Base-by-base conservation (phyloP, 2,329 filamentous ascomycete species). In the Emydomyces testavorans region DNA sequence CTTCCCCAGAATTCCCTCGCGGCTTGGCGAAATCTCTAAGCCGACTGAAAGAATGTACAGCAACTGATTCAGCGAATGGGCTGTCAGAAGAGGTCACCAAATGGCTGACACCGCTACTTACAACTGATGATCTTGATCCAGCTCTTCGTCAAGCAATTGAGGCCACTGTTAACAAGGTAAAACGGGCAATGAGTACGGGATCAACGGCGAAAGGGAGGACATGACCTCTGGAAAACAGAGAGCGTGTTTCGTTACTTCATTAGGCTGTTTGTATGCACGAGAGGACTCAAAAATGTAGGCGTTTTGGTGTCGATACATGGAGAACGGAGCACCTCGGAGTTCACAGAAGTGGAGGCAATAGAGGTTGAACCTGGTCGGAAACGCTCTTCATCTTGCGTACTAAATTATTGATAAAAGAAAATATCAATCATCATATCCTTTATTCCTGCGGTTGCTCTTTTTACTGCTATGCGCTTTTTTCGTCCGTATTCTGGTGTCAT, bases 1-100 rank as follows among this genome's bases (percentile, higher is more conserved):
- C 71, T 28, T 83, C 83, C 2, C 71, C 81, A 6, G 77, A 80
- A 3, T 94, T 94, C 64, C 84, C 88, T 5, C 71, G 73, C 35
- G 82, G 80, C 40, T 67, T 95, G 52, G 77, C 79, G 42, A 72
- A 77, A 50, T 75, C 80, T 6, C 70, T 95, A 45, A 70, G 73
- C 1, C 70, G 74, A 38, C 64, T 95, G 52, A 80, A 76, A 58
- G 70, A 71, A 47, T 66, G 71, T 18, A 62, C 70, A 31, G 58
- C 68, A 36, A 53, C 64, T 53, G 65, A 43, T 54, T 58, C 42
- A 55, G 59, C 42, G 41, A 26, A 49, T 2, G 59, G 60, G 24
- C 56, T 78, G 45, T 69, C 71, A 34, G 62, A 68, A 56, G 67
- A 70, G 50, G 64, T 74, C 42, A 63, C 76, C 50, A 60, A 64